Base-by-base conservation (phyloP, 352 stramenopile genomes). In the Phytophthora cryptogea region DNA sequence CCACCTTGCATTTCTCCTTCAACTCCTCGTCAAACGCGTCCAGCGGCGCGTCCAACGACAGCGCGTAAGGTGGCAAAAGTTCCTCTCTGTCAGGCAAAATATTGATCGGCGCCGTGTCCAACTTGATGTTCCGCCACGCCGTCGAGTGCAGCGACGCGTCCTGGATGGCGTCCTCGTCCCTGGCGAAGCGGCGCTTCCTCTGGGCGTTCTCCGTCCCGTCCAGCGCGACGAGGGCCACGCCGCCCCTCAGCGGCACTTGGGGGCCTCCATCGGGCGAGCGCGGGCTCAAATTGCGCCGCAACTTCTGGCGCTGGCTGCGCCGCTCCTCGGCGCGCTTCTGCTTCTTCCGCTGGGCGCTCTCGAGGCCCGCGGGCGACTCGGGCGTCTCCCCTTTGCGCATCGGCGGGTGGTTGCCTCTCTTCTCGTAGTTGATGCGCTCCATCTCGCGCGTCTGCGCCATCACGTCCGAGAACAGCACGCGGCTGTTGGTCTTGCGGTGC, bases 381-480 rank as follows among this genome's bases (percentile, higher is more conserved):
- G 20, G 10, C 35, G 72, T 75, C 56, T 80, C 76, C 30, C 69
- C 72, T 54, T 86, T 87, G 35, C 80, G 76, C n/a, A 80, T 46
- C 30, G 42, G 48, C n/a, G 50, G 54, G 35, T 59, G 56, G 42
- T 45, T 43, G 47, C 54, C 45, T 17, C 44, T 70, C 52, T 74
- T 78, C 23, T 73, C 59, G 56, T 74, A 64, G 23, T 60, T 64
- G 26, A 86, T 50, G 23, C 67, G 66, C 50, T 68, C 65, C 28
- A 89, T 87, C 48, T 82, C 76, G 32, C 62, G 70, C 50, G 84
- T 68, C 47, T 88, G 70, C 28, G 78, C 81, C 69, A 86, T 77
- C 7, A 85, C 64, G 30, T 87, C 70, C 5, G 68, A 59, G 55
- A 78, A 86, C 16, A 74, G 57, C 32, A 86, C 74, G 39, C 63